phyloP scores from a whole-genome alignment of 106 monocot species.

The Dendrobium huoshanense region DNA sequence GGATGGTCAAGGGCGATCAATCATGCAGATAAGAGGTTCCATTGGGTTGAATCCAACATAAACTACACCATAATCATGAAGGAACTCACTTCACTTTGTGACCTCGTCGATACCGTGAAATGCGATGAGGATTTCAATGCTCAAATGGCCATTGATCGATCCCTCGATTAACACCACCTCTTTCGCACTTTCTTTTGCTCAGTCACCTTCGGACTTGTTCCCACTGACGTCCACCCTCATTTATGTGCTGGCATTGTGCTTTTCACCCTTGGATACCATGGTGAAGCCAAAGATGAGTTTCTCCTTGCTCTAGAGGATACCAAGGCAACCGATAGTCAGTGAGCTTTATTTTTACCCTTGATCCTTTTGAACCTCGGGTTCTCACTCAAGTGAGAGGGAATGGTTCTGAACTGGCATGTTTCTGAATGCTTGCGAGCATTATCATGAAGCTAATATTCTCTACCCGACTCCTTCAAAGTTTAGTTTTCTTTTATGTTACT shows the following conservation, averaged over 20 bases:
- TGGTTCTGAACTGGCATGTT: constrained; percentile 39
- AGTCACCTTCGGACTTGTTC: constrained; percentile 68
- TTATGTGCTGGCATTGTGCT: constrained; percentile 71
- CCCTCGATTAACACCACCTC: constrained; percentile 65
- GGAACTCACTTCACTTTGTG: constrained; percentile 53
- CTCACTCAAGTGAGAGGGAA: constrained; percentile 78
- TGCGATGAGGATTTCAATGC: constrained; percentile 89
- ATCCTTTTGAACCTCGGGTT: constrained; percentile 90
- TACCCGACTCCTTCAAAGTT: constrained; percentile 55
- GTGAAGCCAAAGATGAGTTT: constrained; percentile 92
- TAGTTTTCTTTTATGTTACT: too few relatives aligned
- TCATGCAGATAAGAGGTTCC: constrained; percentile 22
- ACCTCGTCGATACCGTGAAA: constrained; percentile 39
- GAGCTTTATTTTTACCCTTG: constrained; percentile 69
- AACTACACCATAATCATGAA: constrained; percentile 55
- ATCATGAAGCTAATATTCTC: constrained; percentile 85
- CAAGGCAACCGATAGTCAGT: constrained; percentile 78
- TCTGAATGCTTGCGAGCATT: constrained; percentile 75
- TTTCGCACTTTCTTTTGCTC: constrained; percentile 67
- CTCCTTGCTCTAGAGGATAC: constrained; percentile 78
- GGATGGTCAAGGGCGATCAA: constrained; percentile 84
- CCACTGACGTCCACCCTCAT: constrained; percentile 75
- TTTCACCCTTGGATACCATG: constrained; percentile 65
- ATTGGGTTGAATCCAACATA: constrained; percentile 52
- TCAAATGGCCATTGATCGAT: constrained; percentile 78